phyloP scores from a whole-genome alignment of 768 basidiomycete species.

The Mycena polygramma region DNA sequence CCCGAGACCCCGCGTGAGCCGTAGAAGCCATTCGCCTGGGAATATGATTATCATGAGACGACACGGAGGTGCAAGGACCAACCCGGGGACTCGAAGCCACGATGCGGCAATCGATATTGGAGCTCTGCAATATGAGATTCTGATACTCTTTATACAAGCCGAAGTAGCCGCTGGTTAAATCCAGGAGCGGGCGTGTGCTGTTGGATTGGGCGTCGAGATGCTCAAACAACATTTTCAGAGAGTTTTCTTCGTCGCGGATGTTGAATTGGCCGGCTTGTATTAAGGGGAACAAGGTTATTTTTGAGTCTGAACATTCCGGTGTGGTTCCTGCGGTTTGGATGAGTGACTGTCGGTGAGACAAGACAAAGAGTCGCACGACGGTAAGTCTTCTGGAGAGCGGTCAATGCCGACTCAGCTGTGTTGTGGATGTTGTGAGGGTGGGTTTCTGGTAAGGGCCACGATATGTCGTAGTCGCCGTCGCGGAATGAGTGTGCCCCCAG shows the following conservation, averaged over 20 bases:
- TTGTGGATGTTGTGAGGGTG: conserved; percentile 80
- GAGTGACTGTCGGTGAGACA: not conserved
- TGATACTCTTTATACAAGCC: conserved; percentile 88
- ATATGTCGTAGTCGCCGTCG: conserved; percentile 62
- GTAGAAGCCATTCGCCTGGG: conserved; percentile 95
- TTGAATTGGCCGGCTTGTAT: conserved; percentile 93
- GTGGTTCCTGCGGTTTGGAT: conserved; percentile 13
- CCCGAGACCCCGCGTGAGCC: conserved; percentile 91
- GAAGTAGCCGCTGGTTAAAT: conserved; percentile 97
- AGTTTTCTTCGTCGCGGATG: conserved; percentile 86
- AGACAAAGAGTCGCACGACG: conserved; percentile 16
- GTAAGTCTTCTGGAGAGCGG: conserved; percentile 68
- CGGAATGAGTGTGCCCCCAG: conserved; percentile 44
- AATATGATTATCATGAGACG: conserved; percentile 6
- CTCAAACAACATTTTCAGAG: conserved; percentile 70
- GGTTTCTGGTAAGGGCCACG: conserved; percentile 75
- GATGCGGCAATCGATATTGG: conserved; percentile 73
- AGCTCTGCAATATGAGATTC: conserved; percentile 70
- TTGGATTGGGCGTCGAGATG: conserved; percentile 47
- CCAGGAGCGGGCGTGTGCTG: conserved; percentile 61
- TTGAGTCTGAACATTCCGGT: conserved; percentile 41
- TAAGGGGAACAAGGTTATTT: conserved; percentile 79
- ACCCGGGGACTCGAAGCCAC: conserved; percentile 92
- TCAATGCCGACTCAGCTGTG: conserved; percentile 68
- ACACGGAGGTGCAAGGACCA: conserved; percentile 47